Percentiles rank a stretch among this genome's conserved stretches.
These are phyloP conservation scores for Vanderwaltozyma verrucispora DNA, from an alignment of 805 yeast genomes.

Conservation along the genomic window DNA sequence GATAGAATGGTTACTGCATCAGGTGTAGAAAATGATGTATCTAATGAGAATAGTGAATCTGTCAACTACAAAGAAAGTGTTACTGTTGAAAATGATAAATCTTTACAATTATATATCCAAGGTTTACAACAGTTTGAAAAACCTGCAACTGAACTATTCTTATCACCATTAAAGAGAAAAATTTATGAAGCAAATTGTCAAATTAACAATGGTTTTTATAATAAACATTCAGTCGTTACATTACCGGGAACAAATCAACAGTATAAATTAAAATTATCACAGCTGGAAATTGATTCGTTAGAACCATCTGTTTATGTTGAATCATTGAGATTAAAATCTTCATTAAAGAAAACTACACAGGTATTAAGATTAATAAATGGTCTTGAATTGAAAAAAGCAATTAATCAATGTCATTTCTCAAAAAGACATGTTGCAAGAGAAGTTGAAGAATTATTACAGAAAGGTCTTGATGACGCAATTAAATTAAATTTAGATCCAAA, in stretches of 20 bases:
- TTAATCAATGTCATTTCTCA: conserved; percentile 86
- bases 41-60: conserved; percentile 16
- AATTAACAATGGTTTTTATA: conserved; percentile 57
- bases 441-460: conserved; percentile 60
- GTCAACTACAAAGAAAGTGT: conserved; percentile 16
- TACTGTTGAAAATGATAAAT: conserved; percentile 27
- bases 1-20: conserved; percentile 16
- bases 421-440: conserved; percentile 72
- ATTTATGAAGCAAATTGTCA: conserved; percentile 53
- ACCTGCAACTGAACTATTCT: conserved; percentile 42
- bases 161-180: conserved; percentile 62
- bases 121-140: conserved; percentile 35
- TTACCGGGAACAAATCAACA: conserved; percentile 31
- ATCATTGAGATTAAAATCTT: conserved; percentile 75
- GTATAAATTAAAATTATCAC: conserved; percentile 48
- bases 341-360: conserved; percentile 77
- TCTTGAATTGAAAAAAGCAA: conserved; percentile 63
- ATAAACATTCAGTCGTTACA: conserved; percentile 44
- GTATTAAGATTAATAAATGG: conserved; percentile 70
- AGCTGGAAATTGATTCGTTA: conserved; percentile 60
- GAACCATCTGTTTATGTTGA: conserved; percentile 83
- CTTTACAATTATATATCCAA: conserved; percentile 40
- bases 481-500: conserved; percentile 48
- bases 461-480: conserved; percentile 62
- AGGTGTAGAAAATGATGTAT: conserved; percentile 3